Evolutionary conservation across 116 monocot species (phyloP).

Genomic region (Phalaenopsis hybrid): DNA sequence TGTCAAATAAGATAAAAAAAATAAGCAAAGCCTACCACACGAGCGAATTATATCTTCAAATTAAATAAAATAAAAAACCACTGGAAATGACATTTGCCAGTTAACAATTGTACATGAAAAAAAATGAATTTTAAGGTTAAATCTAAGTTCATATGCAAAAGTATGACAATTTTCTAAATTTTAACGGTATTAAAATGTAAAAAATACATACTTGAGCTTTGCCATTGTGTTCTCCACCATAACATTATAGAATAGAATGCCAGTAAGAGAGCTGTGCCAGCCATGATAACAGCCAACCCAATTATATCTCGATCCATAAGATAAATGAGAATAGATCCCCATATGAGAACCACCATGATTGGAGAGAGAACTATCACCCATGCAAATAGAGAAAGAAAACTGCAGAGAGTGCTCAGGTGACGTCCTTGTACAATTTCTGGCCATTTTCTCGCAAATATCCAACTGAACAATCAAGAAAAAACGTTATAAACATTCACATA

Average conservation of each 20-base stretch:
- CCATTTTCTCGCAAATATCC: constrained; percentile 99
- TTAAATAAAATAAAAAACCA: neutral
- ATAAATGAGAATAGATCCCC: constrained; percentile 72
- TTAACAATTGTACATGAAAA: neutral
- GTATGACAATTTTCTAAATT: neutral
- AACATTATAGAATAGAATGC: constrained; percentile 99
- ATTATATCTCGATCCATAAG: constrained; percentile 64
- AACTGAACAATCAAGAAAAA: constrained; percentile 40
- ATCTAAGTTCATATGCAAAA: neutral
- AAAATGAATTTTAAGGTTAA: neutral
- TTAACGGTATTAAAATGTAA: too few species aligned
- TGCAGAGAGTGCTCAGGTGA: constrained; percentile 51
- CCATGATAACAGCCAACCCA: constrained; percentile 90
- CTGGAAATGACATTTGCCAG: neutral
- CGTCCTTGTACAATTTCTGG: constrained; percentile 69
- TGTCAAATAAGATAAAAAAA: neutral
- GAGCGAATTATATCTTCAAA: neutral
- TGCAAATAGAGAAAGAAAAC: constrained; percentile 52
- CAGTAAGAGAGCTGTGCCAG: constrained; percentile 77
- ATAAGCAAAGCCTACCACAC: neutral
- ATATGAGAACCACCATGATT: constrained; percentile 44
- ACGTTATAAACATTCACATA: neutral
- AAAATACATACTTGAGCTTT: constrained; percentile 86
- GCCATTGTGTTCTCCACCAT: constrained; percentile 99
- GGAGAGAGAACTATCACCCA: constrained; percentile 83